A percentile compares a stretch with the other conserved stretches of the same genome.
These are phyloP conservation scores for Neurospora tetraspora DNA, from an alignment of 495 filamentous ascomycete genomes.

Conservation along the genomic window DNA sequence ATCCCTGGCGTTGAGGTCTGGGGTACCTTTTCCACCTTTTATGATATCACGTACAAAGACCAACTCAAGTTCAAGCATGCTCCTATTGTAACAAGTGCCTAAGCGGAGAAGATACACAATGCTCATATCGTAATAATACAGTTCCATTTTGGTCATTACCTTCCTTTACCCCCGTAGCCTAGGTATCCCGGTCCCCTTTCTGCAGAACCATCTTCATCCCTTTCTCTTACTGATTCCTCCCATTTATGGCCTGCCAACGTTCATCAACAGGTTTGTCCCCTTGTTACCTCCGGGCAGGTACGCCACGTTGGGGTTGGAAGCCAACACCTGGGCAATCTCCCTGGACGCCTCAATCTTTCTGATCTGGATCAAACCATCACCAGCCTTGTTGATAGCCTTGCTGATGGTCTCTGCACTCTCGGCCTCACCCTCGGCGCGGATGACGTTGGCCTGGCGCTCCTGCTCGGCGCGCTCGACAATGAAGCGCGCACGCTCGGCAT, in stretches of 20 bases:
- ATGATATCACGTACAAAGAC: background rate
- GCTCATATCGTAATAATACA: slow-evolving; percentile 24
- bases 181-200: background rate
- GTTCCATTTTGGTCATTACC: slow-evolving; percentile 7
- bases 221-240: background rate
- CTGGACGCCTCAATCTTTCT: slow-evolving; percentile 92
- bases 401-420: slow-evolving; percentile 92
- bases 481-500: slow-evolving; percentile 93
- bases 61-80: background rate
- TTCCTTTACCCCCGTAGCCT: background rate
- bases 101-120: slow-evolving; percentile 20
- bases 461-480: slow-evolving; percentile 99
- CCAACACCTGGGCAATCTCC: slow-evolving; percentile 88
- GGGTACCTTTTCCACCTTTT: background rate
- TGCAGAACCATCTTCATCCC: background rate
- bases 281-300: slow-evolving; percentile 77
- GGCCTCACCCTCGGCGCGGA: slow-evolving; percentile 93
- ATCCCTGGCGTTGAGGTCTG: background rate
- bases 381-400: slow-evolving; percentile 83
- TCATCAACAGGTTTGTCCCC: slow-evolving; percentile 51
- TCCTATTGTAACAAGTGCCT: slow-evolving; percentile 6
- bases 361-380: slow-evolving; percentile 90
- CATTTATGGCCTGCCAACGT: slow-evolving; percentile 31
- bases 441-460: slow-evolving; percentile 96
- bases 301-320: slow-evolving; percentile 87